Percentiles rank a stretch among this genome's conserved stretches.
phyloP scores from a whole-genome alignment of 2,329 filamentous ascomycete species.

The Aspergillus japonicus region DNA sequence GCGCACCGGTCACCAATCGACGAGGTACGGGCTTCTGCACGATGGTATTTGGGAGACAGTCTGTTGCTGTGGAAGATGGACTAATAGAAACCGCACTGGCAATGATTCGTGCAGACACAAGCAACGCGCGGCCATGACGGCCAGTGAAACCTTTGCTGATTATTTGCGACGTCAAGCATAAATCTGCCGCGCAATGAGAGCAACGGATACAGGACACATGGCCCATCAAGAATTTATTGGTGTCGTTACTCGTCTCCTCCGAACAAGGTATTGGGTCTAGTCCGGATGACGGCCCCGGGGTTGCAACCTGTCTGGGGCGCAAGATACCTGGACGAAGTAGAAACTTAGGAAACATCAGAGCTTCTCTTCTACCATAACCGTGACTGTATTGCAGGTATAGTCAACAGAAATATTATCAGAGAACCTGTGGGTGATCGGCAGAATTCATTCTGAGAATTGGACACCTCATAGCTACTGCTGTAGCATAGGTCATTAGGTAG shows the following conservation, averaged over 20 bases:
- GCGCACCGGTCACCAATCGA: constrained; percentile 62
- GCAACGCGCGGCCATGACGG: constrained; percentile 63
- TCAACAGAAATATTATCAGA: background rate
- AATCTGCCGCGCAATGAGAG: constrained; percentile 57
- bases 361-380: background rate
- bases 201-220: constrained; percentile 59
- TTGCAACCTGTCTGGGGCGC: constrained; percentile 33
- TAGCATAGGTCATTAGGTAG: background rate
- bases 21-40: constrained; percentile 57
- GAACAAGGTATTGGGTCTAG: background rate
- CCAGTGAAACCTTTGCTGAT: constrained; percentile 66
- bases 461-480: background rate
- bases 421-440: background rate
- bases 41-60: constrained; percentile 58
- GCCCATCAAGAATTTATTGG: constrained; percentile 43
- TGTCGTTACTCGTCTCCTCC: constrained; percentile 12
- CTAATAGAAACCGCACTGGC: constrained; percentile 30
- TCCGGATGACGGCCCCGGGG: constrained; percentile 6
- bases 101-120: constrained; percentile 51
- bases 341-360: constrained; percentile 50
- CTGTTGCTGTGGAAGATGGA: constrained; percentile 28
- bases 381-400: background rate
- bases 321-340: constrained; percentile 51
- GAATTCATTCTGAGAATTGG: background rate
- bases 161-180: constrained; percentile 59